These are phyloP conservation scores for Metarhizium sp. DNA, from an alignment of 2,329 filamentous ascomycete genomes.

Conservation along the genomic window DNA sequence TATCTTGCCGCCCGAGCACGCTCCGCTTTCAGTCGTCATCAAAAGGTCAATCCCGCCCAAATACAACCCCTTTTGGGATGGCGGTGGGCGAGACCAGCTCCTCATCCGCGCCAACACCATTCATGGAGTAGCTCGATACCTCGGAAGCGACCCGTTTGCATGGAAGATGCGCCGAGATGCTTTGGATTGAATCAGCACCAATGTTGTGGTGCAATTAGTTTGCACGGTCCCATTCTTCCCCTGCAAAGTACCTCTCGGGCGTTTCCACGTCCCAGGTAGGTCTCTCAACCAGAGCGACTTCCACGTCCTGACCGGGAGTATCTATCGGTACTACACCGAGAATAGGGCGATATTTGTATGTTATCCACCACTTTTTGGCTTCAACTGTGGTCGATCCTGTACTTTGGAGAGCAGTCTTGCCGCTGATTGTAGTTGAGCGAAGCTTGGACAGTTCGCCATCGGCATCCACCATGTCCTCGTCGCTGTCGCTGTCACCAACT, in stretches of 20 bases:
- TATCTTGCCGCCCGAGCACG: neutral
- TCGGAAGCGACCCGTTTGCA: neutral
- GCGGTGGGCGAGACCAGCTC: neutral
- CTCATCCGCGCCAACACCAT: neutral
- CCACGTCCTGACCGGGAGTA: constrained; percentile 38
- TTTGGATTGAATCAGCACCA: neutral
- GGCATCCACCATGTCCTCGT: constrained; percentile 27
- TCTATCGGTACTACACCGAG: constrained; percentile 55
- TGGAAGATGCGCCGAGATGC: neutral
- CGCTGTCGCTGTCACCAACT: constrained; percentile 23
- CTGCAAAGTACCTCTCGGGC: constrained; percentile 59
- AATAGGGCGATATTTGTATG: constrained; percentile 91
- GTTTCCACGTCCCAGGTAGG: constrained; percentile 76
- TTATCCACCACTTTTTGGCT: constrained; percentile 57
- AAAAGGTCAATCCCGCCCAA: neutral
- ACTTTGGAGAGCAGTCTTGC: constrained; percentile 8
- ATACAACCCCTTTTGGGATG: neutral
- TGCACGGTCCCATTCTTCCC: constrained; percentile 41
- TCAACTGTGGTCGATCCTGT: constrained; percentile 13
- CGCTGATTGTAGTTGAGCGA: constrained; percentile 15
- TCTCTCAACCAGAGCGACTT: constrained; percentile 83
- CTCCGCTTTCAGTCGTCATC: neutral
- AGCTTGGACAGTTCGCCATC: constrained; percentile 25
- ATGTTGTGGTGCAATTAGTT: neutral
- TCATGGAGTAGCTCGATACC: neutral